These are phyloP conservation scores for Diaporthe ilicicola DNA, from an alignment of 2,329 filamentous ascomycete genomes.

Conservation along the genomic window DNA sequence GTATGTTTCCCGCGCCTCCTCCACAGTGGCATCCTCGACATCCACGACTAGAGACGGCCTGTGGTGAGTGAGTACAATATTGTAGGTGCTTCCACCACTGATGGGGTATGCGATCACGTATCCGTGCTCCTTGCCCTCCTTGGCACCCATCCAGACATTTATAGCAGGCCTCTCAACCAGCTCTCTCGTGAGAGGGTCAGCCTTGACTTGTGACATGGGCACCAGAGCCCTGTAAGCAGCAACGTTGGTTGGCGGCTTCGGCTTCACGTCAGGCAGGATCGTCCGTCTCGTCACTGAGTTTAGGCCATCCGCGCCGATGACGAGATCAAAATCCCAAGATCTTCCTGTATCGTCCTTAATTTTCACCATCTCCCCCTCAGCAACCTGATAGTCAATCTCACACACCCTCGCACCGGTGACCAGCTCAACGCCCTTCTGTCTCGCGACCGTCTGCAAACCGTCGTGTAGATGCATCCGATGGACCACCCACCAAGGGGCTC, in stretches of 20 bases:
- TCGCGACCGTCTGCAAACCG: conserved; percentile 50
- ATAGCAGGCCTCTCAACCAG: conserved; percentile 51
- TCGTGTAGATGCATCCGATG: conserved; percentile 57
- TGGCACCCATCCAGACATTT: conserved; percentile 53
- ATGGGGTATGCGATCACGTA: conserved; percentile 58
- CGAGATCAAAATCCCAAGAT: conserved; percentile 44
- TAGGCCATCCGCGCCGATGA: conserved; percentile 52
- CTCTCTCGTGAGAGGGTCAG: conserved; percentile 50
- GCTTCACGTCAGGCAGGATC: conserved; percentile 51
- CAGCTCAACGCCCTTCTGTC: conserved; percentile 47
- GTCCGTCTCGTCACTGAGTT: conserved; percentile 48
- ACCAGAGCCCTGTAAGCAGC: conserved; percentile 56
- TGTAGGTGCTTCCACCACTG: conserved; percentile 52
- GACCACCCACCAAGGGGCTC: conserved; percentile 54
- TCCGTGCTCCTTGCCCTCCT: conserved; percentile 35
- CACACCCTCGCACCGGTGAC: conserved; percentile 47
- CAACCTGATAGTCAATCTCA: conserved; percentile 41
- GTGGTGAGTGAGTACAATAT: conserved; percentile 55
- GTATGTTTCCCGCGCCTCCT: conserved; percentile 52
- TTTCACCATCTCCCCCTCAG: conserved; percentile 12
- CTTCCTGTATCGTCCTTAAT: background rate
- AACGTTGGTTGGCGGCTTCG: conserved; percentile 49
- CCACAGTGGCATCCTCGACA: conserved; percentile 48
- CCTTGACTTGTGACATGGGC: conserved; percentile 50
- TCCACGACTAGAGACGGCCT: conserved; percentile 43